These are phyloP conservation scores for Cystofilobasidium capitatum DNA, from an alignment of 768 basidiomycete species.

Conservation along the genomic window DNA sequence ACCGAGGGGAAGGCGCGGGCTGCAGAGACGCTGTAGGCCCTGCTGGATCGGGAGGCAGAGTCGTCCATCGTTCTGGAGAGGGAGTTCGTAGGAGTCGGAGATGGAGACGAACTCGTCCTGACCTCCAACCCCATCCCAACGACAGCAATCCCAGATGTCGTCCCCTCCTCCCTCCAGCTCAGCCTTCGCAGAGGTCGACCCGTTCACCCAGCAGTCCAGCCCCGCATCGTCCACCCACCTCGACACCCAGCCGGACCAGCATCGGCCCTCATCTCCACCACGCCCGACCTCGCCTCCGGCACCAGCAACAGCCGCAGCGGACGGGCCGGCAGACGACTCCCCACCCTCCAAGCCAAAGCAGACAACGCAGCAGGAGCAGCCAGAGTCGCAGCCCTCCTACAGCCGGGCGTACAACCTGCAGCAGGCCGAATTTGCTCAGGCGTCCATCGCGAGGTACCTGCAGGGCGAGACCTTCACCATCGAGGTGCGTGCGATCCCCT, in stretches of 20 bases:
- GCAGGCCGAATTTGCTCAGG: slow-evolving; percentile 1
- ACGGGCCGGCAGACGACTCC: neutral
- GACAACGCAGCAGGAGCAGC: neutral
- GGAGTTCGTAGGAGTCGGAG: no score
- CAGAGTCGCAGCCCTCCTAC: neutral
- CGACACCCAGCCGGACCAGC: neutral
- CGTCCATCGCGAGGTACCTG: neutral
- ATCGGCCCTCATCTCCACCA: neutral
- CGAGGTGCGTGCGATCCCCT: neutral
- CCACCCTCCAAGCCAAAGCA: neutral
- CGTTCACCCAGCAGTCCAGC: slow-evolving; percentile 1
- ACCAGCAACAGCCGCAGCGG: neutral
- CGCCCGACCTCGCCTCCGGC: neutral
- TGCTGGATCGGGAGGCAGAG: neutral
- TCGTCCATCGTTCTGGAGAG: neutral
- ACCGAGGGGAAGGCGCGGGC: neutral
- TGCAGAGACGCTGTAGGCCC: slow-evolving; percentile 13
- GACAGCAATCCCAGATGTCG: neutral
- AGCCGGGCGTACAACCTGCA: neutral
- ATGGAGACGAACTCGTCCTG: neutral
- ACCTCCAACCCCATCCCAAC: neutral
- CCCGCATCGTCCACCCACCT: neutral
- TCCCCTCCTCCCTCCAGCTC: no score
- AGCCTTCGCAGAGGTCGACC: neutral
- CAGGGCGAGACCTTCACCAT: slow-evolving; percentile 5